phyloP scores from a whole-genome alignment of 1,139 yeast genomes.

The Hemisphaericaspora xylofermentans region DNA sequence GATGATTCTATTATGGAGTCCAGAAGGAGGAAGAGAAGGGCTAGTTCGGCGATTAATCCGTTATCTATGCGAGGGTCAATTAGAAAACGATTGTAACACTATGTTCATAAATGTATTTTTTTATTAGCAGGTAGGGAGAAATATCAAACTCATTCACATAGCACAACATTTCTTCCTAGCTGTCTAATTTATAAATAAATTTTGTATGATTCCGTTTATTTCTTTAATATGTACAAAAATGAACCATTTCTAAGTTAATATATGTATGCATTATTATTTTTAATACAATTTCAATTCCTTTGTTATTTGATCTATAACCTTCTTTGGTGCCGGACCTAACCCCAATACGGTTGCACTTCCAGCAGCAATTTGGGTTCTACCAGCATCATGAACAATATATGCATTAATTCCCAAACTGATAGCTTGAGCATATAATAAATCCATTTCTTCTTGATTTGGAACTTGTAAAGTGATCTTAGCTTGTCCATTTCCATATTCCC shows the following conservation, averaged over 20 bases:
- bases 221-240: no score
- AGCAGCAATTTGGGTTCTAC: conserved; percentile 92
- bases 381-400: conserved; percentile 89
- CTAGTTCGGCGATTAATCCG: conserved; percentile 48
- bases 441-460: conserved; percentile 72
- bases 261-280: conserved; percentile 8
- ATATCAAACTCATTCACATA: background rate
- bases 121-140: background rate
- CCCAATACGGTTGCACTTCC: conserved; percentile 96
- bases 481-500: conserved; percentile 81
- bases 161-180: background rate
- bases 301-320: conserved; percentile 76
- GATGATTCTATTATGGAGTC: conserved; percentile 30
- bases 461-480: conserved; percentile 93
- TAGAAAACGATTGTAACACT: conserved; percentile 8
- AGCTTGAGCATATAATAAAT: conserved; percentile 76
- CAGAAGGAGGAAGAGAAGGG: conserved; percentile 37
- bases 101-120: background rate
- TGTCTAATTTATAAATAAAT: background rate
- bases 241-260: no score
- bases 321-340: conserved; percentile 94
- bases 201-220: no score
- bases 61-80: conserved; percentile 25
- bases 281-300: conserved; percentile 74
- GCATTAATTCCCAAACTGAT: conserved; percentile 76